A percentile compares a stretch with the other conserved stretches of the same genome.
phyloP scores from a whole-genome alignment of 805 yeast genomes.

The Kuraishia capsulata region DNA sequence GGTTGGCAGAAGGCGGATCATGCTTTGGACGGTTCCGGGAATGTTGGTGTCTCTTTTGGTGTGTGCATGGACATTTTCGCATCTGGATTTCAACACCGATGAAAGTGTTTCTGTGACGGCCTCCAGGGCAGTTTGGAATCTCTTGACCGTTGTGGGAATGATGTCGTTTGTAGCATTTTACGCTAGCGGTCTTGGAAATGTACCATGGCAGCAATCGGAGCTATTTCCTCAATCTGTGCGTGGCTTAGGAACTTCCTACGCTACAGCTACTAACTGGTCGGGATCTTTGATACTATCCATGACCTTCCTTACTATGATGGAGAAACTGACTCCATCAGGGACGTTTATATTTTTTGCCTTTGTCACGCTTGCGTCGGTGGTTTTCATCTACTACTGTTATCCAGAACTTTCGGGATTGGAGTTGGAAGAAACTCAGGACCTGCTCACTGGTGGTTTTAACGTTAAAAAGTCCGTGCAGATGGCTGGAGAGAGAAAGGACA shows the following conservation, averaged over 20 bases:
- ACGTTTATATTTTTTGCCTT: constrained; percentile 89
- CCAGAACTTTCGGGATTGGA: constrained; percentile 90
- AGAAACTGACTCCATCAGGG: constrained; percentile 88
- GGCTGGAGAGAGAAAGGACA: constrained; percentile 32
- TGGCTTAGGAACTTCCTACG: constrained; percentile 83
- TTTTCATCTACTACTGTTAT: constrained; percentile 73
- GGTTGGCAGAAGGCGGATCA: constrained; percentile 80
- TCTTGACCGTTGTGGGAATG: constrained; percentile 77
- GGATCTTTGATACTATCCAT: constrained; percentile 89
- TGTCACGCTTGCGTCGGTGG: constrained; percentile 59
- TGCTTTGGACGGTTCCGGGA: constrained; percentile 72
- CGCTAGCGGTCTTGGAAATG: constrained; percentile 93
- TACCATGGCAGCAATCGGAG: constrained; percentile 98
- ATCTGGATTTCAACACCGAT: constrained; percentile 51
- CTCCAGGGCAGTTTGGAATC: constrained; percentile 56
- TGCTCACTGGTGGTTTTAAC: constrained; percentile 79
- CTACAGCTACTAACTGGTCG: constrained; percentile 92
- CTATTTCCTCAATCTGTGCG: constrained; percentile 90
- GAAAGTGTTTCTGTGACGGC: constrained; percentile 34
- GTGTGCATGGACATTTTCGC: constrained; percentile 89
- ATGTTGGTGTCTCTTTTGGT: constrained; percentile 71
- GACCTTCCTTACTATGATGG: constrained; percentile 88
- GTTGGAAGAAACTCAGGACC: constrained; percentile 81
- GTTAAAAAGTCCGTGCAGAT: constrained; percentile 54
- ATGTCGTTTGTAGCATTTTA: constrained; percentile 81